Evolutionary conservation across 345 rosid species (phyloP), one percentile per base, ranked within the genome.

Genomic region (Punica granatum): DNA sequence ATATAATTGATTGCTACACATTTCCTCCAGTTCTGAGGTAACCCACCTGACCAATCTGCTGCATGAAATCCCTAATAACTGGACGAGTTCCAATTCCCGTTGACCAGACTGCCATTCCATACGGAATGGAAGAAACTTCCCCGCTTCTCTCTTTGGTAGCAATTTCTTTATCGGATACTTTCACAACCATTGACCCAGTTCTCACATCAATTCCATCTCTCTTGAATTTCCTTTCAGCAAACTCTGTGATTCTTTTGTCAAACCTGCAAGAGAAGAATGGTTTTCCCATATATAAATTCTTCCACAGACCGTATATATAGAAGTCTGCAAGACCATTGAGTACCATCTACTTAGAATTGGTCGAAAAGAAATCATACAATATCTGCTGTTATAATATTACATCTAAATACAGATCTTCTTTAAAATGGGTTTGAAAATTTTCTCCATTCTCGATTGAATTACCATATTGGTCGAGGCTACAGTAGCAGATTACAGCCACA

Each of bases 101-200:
- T 74, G 99, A 94, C 99, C 97, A 94, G 75, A 94, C 95, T 66
- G 84, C 86, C 99, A 94, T 87, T 65, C 99, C 99, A 68, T 91
- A 91, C 32, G 97, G 97, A 39, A 85, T 85, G 39, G 87, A 69
- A 49, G 83, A 66, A 58, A 70, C 74, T 70, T 83, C 82, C 39
- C 90, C 96, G 36, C 75, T 83, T 66, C 78, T 88, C 65, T 60
- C 86, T 83, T 86, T 94, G 12, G 97, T 85, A 46, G 87, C 84
- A 63, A 94, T 94, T 66, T 89, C 99, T 69, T 86, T 85, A 32
- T 85, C 92, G 64, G 81, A 78, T 67, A 94, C 88, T 70, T 85
- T 84, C 41, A 81, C 82, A 66, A 95, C 99, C 99, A 92, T 95
- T 35, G 98, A 88, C 23, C 99, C 99, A 51, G 92, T 77, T 72